These are phyloP conservation scores for Tulasnella sp. DNA, from an alignment of 768 basidiomycete genomes.

Conservation along the genomic window DNA sequence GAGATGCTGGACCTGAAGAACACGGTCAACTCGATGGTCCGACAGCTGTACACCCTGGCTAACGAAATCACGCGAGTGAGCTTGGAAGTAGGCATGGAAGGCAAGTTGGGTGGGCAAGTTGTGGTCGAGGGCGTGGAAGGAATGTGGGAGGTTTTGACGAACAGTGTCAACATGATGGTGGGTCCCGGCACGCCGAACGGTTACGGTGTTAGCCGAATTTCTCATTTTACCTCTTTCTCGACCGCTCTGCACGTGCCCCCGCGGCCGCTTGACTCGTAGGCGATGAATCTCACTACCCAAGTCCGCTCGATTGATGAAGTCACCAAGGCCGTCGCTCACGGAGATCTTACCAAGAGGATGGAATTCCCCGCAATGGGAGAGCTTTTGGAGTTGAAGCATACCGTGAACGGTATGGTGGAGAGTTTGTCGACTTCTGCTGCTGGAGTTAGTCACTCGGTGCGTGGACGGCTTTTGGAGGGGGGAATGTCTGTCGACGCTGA, in stretches of 20 bases:
- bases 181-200: too few species aligned
- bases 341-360: slow-evolving; percentile 50
- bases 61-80: slow-evolving; percentile 31
- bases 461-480: background rate
- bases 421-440: too few species aligned
- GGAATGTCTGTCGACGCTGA: background rate
- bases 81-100: slow-evolving; percentile 42
- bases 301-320: slow-evolving; percentile 29
- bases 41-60: slow-evolving; percentile 21
- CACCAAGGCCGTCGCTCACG: slow-evolving; percentile 36
- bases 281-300: slow-evolving; percentile 27
- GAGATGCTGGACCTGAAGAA: slow-evolving; percentile 40
- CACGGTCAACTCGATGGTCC: slow-evolving; percentile 31
- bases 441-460: too few species aligned
- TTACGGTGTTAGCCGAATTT: background rate
- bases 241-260: background rate
- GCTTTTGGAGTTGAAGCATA: too few species aligned
- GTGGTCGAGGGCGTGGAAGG: slow-evolving; percentile 37
- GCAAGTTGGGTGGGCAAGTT: slow-evolving; percentile 25
- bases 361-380: too few species aligned
- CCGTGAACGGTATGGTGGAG: too few species aligned
- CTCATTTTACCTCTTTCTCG: background rate
- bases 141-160: slow-evolving; percentile 33
- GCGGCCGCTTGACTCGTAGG: background rate
- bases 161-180: slow-evolving; percentile 25